Evolutionary conservation across 2,329 filamentous ascomycete species (phyloP).

Genomic region (Fusarium nodosum): DNA sequence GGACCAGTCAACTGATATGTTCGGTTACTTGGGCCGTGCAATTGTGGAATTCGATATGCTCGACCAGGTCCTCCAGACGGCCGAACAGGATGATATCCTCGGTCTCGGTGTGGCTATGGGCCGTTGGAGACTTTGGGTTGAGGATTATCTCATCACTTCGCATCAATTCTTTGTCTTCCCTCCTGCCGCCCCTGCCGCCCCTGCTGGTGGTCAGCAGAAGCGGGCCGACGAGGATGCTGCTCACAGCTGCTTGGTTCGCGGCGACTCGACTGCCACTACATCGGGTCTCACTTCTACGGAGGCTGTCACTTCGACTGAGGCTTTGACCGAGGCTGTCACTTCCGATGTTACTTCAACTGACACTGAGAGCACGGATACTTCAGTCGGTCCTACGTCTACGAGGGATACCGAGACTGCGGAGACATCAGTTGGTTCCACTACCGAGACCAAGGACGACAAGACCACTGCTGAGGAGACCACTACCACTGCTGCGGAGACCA

Average conservation of each 20-base stretch:
- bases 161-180: not conserved
- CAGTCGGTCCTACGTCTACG: too few species aligned
- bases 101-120: not conserved
- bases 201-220: not conserved
- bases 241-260: not conserved
- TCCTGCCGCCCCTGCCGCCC: not conserved
- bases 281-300: not conserved
- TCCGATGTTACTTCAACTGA: not conserved
- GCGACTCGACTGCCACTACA: not conserved
- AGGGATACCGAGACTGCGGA: not conserved
- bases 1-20: not conserved
- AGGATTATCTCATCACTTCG: not conserved
- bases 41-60: not conserved
- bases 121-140: not conserved
- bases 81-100: not conserved
- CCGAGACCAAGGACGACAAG: not conserved
- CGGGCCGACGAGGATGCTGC: not conserved
- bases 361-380: not conserved
- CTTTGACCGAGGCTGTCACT: not conserved
- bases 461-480: not conserved
- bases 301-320: not conserved
- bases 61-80: not conserved
- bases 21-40: not conserved
- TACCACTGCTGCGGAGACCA: not conserved
- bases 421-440: not conserved